These are phyloP conservation scores for Tilletia walkeri DNA, from an alignment of 1,284 basidiomycete genomes.

Conservation along the genomic window DNA sequence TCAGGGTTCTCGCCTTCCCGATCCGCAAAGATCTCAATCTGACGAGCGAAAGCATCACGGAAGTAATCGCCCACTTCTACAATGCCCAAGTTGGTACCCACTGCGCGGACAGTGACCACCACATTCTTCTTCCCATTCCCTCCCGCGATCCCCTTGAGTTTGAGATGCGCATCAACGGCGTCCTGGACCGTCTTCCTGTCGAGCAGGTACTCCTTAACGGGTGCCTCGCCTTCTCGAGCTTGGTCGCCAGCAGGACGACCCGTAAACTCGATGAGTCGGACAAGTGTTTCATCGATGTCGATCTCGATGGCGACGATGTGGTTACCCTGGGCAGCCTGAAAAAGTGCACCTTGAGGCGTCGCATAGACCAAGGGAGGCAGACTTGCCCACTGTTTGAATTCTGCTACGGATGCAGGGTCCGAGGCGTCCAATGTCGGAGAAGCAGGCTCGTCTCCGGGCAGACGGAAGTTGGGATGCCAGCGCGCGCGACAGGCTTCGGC, in stretches of 20 bases:
- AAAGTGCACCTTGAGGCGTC: background rate
- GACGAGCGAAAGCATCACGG: background rate
- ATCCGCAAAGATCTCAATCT: slow-evolving; percentile 5
- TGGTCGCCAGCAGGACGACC: slow-evolving; percentile 4
- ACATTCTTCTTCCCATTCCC: slow-evolving; percentile 29
- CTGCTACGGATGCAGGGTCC: slow-evolving; percentile 28
- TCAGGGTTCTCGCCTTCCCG: background rate
- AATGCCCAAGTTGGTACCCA: slow-evolving; percentile 13
- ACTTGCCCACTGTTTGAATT: slow-evolving; percentile 29
- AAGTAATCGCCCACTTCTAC: background rate
- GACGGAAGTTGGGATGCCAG: slow-evolving; percentile 35
- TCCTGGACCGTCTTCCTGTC: background rate
- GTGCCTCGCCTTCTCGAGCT: background rate
- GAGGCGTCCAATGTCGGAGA: slow-evolving; percentile 27
- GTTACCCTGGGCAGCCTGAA: background rate
- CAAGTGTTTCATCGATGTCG: background rate
- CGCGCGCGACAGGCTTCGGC: slow-evolving; percentile 33
- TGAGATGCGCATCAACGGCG: background rate
- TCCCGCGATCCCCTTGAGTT: background rate
- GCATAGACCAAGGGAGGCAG: slow-evolving; percentile 3
- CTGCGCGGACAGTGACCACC: slow-evolving; percentile 16
- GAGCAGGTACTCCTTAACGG: background rate
- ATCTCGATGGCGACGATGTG: slow-evolving; percentile 5
- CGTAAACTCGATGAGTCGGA: slow-evolving; percentile 3
- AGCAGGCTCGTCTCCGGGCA: slow-evolving; percentile 31